Conservation (phyloP, 805 yeast genomes). For the Sugiyamaella valdiviana region DNA sequence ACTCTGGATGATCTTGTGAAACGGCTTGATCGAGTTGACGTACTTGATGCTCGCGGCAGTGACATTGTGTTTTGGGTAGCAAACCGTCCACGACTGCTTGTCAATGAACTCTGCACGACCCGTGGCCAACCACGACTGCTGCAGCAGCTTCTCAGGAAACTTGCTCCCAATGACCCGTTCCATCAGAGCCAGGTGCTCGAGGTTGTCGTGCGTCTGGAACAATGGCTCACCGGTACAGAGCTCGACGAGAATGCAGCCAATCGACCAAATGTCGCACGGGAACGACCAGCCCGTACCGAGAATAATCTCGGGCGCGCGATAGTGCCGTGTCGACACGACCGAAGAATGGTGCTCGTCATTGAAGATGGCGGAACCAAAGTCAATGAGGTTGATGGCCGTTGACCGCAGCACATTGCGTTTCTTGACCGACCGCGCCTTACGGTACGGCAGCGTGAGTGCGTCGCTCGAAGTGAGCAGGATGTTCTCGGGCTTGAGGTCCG, state of each 20-base stretch:
- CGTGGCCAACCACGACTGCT: slow-evolving; percentile 20
- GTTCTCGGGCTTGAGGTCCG: slow-evolving; percentile 96
- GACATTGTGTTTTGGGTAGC: slow-evolving; percentile 36
- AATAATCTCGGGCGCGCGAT: slow-evolving; percentile 94
- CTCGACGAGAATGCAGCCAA: slow-evolving; percentile 91
- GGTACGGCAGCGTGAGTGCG: slow-evolving; percentile 34
- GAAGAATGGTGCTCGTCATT: slow-evolving; percentile 90
- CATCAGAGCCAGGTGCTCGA: slow-evolving; percentile 94
- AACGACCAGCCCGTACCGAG: slow-evolving; percentile 94
- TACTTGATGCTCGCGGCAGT: slow-evolving; percentile 30
- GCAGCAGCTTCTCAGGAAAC: slow-evolving; percentile 27
- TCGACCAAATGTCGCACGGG: slow-evolving; percentile 96
- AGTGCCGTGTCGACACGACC: slow-evolving; percentile 91
- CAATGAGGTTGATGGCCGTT: slow-evolving; percentile 84
- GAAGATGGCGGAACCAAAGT: slow-evolving; percentile 95
- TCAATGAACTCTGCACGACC: slow-evolving; percentile 27
- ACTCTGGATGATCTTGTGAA: slow-evolving; percentile 25
- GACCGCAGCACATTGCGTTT: slow-evolving; percentile 51
- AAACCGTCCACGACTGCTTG: slow-evolving; percentile 24
- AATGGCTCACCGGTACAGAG: slow-evolving; percentile 89
- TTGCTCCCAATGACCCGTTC: slow-evolving; percentile 62
- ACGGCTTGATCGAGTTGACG: slow-evolving; percentile 34
- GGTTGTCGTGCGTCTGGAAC: slow-evolving; percentile 89
- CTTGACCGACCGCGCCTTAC: slow-evolving; percentile 15
- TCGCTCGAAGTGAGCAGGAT: slow-evolving; percentile 59